phyloP scores from a whole-genome alignment of 345 rosid species.

The Salix purpurea region DNA sequence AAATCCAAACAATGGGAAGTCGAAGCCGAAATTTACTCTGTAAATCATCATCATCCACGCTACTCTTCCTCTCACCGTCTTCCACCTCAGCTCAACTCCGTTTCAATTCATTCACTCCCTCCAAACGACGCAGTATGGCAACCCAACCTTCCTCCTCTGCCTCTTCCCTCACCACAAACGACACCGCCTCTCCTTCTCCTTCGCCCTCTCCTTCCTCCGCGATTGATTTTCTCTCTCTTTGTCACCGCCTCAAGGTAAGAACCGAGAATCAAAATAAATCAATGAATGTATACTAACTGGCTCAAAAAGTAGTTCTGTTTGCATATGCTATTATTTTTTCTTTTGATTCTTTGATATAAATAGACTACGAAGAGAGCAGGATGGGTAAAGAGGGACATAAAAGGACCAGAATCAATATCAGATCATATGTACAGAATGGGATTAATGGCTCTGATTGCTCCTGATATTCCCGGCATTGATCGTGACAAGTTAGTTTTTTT shows the following conservation, averaged over 20 bases:
- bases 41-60: conserved; percentile 43
- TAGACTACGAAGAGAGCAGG: conserved; percentile 93
- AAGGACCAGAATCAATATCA: conserved; percentile 74
- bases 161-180: conserved; percentile 24
- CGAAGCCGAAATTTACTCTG: conserved; percentile 44
- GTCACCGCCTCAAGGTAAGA: conserved; percentile 79
- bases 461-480: conserved; percentile 75
- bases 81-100: conserved; percentile 36
- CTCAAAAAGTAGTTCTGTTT: background rate
- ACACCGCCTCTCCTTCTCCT: conserved; percentile 9
- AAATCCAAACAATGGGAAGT: conserved; percentile 34
- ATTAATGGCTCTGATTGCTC: conserved; percentile 73
- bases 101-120: conserved; percentile 29
- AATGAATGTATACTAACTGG: background rate
- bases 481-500: conserved; percentile 60
- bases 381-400: conserved; percentile 71
- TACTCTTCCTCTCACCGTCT: conserved; percentile 40
- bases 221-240: conserved; percentile 83
- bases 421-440: conserved; percentile 99
- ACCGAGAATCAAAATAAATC: background rate
- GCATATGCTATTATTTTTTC: background rate
- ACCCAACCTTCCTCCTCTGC: conserved; percentile 40
- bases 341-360: background rate
- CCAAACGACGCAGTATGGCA: conserved; percentile 42
- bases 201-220: conserved; percentile 54